phyloP scores from a whole-genome alignment of 805 yeast species.

The Saccharomycopsis fibuligera region DNA sequence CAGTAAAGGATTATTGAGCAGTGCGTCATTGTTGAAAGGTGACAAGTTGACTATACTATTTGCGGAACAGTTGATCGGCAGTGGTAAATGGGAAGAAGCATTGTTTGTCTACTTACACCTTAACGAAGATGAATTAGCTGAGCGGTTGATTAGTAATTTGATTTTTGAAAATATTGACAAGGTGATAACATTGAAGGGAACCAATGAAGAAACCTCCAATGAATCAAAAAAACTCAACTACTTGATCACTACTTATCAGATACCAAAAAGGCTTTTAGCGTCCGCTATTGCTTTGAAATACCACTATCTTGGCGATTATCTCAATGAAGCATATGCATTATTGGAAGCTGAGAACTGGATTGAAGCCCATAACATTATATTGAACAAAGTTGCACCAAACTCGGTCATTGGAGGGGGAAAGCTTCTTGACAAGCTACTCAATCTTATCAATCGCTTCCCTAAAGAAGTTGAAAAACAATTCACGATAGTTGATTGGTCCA shows the following conservation, averaged over 20 bases:
- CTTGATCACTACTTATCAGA: slow-evolving; percentile 20
- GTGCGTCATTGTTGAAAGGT: slow-evolving; percentile 20
- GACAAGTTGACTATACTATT: slow-evolving; percentile 37
- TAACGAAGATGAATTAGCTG: slow-evolving; percentile 38
- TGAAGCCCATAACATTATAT: slow-evolving; percentile 57
- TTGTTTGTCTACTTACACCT: slow-evolving; percentile 59
- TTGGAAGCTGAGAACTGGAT: slow-evolving; percentile 52
- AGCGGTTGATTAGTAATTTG: slow-evolving; percentile 30
- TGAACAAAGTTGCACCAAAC: slow-evolving; percentile 63
- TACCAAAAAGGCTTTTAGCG: slow-evolving; percentile 45
- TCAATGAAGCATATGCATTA: slow-evolving; percentile 55
- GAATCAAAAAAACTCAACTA: neutral
- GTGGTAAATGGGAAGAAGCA: slow-evolving; percentile 51
- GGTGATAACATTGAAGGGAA: slow-evolving; percentile 24
- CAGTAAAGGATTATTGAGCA: neutral
- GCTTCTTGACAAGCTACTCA: slow-evolving; percentile 28
- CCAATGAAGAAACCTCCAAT: slow-evolving; percentile 18
- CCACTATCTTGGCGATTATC: slow-evolving; percentile 41
- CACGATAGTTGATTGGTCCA: slow-evolving; percentile 41
- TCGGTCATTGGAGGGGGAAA: slow-evolving; percentile 48
- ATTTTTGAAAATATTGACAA: slow-evolving; percentile 23
- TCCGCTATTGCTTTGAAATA: slow-evolving; percentile 58
- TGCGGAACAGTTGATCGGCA: slow-evolving; percentile 44
- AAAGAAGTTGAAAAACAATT: slow-evolving; percentile 27
- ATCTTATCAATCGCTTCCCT: slow-evolving; percentile 39